Percentiles rank a stretch among this genome's conserved stretches.
Conservation (phyloP, 75 land plant genomes). For the Chamaecyparis obtusa region DNA sequence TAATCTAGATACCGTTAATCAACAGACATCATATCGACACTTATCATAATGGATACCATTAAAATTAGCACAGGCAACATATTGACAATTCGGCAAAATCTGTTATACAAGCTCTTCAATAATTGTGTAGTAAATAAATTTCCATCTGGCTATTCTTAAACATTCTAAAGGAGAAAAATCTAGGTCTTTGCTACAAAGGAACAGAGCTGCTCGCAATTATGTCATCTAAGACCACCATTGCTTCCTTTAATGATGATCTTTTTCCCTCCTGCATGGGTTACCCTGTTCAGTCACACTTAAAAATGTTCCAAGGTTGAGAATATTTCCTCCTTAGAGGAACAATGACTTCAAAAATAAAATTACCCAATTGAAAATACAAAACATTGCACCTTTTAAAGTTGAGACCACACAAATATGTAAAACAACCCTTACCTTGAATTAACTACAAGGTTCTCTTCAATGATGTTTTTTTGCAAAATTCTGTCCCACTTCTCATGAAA, state of each 20-base stretch:
- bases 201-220: not conserved
- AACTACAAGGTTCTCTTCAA: not conserved
- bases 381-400: not conserved
- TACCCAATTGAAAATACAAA: not conserved
- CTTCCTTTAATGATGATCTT: not conserved
- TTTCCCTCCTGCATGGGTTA: not conserved
- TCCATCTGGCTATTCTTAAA: not conserved
- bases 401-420: not conserved
- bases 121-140: not conserved
- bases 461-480: not conserved
- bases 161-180: not conserved
- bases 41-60: not conserved
- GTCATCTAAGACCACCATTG: not conserved
- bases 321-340: not conserved
- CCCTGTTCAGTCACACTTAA: not conserved
- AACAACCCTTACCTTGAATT: not conserved
- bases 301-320: not conserved
- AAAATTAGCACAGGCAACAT: too few species aligned
- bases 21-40: too few species aligned
- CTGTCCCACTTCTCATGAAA: not conserved
- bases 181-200: not conserved
- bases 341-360: not conserved
- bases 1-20: not conserved
- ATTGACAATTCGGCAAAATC: not conserved
- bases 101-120: not conserved